Evolutionary conservation across 352 stramenopile species (phyloP).

Genomic region (Pythium diclinum): DNA sequence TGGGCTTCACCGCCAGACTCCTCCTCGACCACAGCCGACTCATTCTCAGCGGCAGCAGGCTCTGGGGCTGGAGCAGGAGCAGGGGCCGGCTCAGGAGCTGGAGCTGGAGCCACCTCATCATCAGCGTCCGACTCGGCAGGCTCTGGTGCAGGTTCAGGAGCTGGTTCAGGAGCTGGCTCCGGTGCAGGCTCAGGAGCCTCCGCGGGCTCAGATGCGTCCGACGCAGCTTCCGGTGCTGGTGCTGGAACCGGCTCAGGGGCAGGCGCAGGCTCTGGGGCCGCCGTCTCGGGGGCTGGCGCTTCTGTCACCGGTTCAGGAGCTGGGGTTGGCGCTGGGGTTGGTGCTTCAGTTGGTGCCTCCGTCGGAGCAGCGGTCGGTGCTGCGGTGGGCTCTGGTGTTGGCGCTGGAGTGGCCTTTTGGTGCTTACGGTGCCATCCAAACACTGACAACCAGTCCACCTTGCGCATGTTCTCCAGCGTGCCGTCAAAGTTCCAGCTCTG

Average conservation of each 20-base stretch:
- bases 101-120: neutral
- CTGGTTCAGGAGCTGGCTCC: neutral
- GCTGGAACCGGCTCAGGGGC: conserved; percentile 3
- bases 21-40: neutral
- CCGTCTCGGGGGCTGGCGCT: neutral
- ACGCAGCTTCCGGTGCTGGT: neutral
- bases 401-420: too few relatives aligned
- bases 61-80: neutral
- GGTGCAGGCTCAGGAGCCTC: neutral
- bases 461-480: conserved; percentile 9
- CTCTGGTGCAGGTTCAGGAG: neutral
- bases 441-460: conserved; percentile 14
- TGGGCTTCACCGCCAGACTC: neutral
- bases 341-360: neutral
- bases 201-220: neutral
- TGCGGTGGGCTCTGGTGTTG: conserved; percentile 4
- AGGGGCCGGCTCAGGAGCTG: conserved; percentile 4
- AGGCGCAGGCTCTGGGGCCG: neutral
- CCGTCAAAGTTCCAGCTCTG: conserved; percentile 15
- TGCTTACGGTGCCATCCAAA: conserved; percentile 16
- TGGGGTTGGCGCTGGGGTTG: neutral
- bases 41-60: conserved; percentile 5
- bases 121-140: neutral
- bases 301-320: neutral
- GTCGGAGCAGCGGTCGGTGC: conserved; percentile 5